A percentile compares a stretch with the other conserved stretches of the same genome.
These are phyloP conservation scores for Musa acuminata DNA, from an alignment of 176 grass and related monocot species.

Conservation along the genomic window DNA sequence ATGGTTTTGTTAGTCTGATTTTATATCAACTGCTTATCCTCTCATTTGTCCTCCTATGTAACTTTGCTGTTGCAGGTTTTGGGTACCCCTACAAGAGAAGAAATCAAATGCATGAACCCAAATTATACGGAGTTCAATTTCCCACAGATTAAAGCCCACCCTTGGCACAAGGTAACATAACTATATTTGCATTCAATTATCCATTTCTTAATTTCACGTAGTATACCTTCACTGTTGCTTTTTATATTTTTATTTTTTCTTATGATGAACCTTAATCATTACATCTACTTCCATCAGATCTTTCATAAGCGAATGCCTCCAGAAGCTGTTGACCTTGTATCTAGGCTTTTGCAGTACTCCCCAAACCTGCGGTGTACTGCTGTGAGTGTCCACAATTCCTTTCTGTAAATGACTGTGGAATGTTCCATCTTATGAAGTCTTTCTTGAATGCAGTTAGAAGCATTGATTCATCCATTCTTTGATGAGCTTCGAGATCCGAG, in stretches of 20 bases:
- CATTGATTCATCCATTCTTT: slow-evolving; percentile 64
- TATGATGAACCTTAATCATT: slow-evolving; percentile 10
- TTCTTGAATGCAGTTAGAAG: slow-evolving; percentile 43
- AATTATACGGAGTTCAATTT: too few relatives aligned
- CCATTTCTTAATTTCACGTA: too few relatives aligned
- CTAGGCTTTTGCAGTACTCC: slow-evolving; percentile 76
- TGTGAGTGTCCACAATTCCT: slow-evolving; percentile 32
- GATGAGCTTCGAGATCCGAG: slow-evolving; percentile 54
- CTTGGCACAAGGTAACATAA: slow-evolving; percentile 44
- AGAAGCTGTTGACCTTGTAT: slow-evolving; percentile 83
- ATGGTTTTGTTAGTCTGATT: too few relatives aligned
- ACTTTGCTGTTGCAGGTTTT: too few relatives aligned
- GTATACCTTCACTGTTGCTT: neutral
- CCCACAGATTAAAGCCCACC: too few relatives aligned
- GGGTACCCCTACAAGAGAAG: too few relatives aligned
- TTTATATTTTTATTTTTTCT: neutral
- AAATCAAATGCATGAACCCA: too few relatives aligned
- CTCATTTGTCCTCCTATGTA: too few relatives aligned
- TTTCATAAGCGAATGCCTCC: slow-evolving; percentile 82
- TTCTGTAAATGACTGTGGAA: neutral
- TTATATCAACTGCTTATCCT: too few relatives aligned
- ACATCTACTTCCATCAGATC: slow-evolving; percentile 35
- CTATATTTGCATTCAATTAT: too few relatives aligned
- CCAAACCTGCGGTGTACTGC: slow-evolving; percentile 74
- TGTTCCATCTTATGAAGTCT: neutral